These are phyloP conservation scores for Apiotrichum sp. DNA, from an alignment of 1,284 basidiomycete genomes.

Conservation along the genomic window DNA sequence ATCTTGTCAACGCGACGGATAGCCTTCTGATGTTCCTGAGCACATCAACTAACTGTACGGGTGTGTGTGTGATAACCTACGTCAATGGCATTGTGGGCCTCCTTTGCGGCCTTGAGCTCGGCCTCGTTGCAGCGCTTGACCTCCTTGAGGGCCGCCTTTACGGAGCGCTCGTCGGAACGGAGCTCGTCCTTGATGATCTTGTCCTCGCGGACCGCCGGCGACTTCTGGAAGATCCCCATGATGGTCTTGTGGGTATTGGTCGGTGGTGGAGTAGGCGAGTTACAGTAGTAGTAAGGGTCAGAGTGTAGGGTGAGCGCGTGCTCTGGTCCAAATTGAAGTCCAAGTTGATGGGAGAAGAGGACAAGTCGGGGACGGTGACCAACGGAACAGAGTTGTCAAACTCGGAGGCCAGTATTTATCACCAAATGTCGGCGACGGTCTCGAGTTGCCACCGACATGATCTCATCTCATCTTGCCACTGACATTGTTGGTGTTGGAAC, in stretches of 20 bases:
- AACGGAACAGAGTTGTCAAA: neutral
- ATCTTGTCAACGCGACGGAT: constrained; percentile 33
- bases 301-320: no score
- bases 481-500: no score
- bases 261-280: no score
- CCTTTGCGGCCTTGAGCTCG: constrained; percentile 33
- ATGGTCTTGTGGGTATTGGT: constrained; percentile 4
- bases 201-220: constrained; percentile 38
- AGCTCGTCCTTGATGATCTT: constrained; percentile 34
- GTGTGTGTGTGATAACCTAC: constrained; percentile 14
- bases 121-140: constrained; percentile 35
- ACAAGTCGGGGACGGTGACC: neutral
- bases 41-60: neutral
- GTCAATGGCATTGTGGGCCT: constrained; percentile 26
- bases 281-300: no score
- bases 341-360: neutral
- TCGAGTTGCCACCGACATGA: no score
- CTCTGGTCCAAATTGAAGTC: no score
- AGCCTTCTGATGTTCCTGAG: constrained; percentile 33
- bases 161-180: constrained; percentile 24
- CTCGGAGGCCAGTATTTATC: no score
- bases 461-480: no score
- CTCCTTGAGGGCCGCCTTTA: constrained; percentile 36
- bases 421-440: no score
- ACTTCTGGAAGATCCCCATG: constrained; percentile 41